Percentiles rank a stretch among this genome's conserved stretches.
Evolutionary conservation across 2,329 filamentous ascomycete genomes (phyloP).

Genomic region (Aspergillus sp.): DNA sequence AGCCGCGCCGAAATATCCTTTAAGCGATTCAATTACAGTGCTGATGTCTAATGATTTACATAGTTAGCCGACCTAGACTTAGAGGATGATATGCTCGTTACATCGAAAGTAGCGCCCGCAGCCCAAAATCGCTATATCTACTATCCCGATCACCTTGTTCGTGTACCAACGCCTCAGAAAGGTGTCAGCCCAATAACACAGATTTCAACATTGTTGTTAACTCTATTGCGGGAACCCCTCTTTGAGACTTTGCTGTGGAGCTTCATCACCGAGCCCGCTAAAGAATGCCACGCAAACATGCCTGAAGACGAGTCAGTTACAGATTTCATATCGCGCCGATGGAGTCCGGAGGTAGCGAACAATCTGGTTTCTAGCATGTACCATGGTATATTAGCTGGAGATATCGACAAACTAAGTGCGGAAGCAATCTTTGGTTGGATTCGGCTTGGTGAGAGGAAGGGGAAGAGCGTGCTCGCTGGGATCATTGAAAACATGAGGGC

Average conservation of each 20-base stretch:
- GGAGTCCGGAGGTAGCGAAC: conserved; percentile 60
- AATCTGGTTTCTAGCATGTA: conserved; percentile 73
- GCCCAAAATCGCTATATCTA: conserved; percentile 75
- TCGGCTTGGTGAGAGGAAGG: conserved; percentile 48
- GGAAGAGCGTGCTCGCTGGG: conserved; percentile 19
- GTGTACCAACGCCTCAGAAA: conserved; percentile 52
- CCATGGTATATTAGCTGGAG: conserved; percentile 91
- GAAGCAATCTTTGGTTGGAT: conserved; percentile 59
- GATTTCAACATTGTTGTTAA: conserved; percentile 31
- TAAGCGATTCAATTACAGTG: not conserved
- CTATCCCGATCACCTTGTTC: conserved; percentile 79
- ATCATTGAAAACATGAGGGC: conserved; percentile 13
- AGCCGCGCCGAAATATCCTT: not conserved
- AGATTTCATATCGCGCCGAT: conserved; percentile 59
- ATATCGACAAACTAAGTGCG: conserved; percentile 77
- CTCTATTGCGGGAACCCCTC: conserved; percentile 54
- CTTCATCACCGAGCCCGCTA: conserved; percentile 32
- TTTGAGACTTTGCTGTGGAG: conserved; percentile 50
- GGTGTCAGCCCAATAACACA: conserved; percentile 21
- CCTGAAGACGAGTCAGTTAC: conserved; percentile 69
- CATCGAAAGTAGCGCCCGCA: conserved; percentile 50
- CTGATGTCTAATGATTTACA: not conserved
- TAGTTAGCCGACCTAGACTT: conserved; percentile 62
- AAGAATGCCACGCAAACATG: conserved; percentile 30
- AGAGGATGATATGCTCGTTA: conserved; percentile 56